phyloP scores from a whole-genome alignment of 2,329 filamentous ascomycete species.

The Pseudogymnoascus sp. region DNA sequence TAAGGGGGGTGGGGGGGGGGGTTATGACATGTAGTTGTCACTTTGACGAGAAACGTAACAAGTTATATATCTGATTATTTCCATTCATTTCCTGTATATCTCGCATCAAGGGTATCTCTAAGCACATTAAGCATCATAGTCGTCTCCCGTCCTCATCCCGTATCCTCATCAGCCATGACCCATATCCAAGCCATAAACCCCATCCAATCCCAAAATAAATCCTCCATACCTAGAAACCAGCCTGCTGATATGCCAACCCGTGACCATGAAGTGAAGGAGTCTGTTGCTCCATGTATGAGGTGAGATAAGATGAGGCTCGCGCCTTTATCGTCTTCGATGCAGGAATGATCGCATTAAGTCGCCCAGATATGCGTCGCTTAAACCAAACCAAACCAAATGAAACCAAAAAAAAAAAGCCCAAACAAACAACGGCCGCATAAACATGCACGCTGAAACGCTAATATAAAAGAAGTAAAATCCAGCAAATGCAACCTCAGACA shows the following conservation, averaged over 20 bases:
- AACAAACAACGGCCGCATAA: background rate
- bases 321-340: constrained; percentile 9
- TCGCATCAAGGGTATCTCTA: constrained; percentile 5
- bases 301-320: constrained; percentile 6
- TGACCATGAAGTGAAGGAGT: background rate
- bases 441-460: background rate
- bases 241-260: constrained; percentile 4
- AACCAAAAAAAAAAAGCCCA: background rate
- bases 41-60: background rate
- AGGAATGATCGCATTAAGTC: background rate
- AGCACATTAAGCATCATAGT: constrained; percentile 2
- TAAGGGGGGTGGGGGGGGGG: background rate
- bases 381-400: background rate
- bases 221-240: background rate
- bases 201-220: background rate
- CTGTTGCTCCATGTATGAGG: background rate
- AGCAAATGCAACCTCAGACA: constrained; percentile 16
- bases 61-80: constrained; percentile 3
- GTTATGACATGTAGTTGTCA: background rate
- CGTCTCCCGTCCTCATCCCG: background rate
- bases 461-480: background rate
- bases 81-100: background rate
- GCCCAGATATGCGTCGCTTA: background rate
- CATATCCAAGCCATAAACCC: background rate
- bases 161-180: background rate